Evolutionary conservation across 2,329 filamentous ascomycete genomes (phyloP).

Genomic region (Trichoderma sp.): DNA sequence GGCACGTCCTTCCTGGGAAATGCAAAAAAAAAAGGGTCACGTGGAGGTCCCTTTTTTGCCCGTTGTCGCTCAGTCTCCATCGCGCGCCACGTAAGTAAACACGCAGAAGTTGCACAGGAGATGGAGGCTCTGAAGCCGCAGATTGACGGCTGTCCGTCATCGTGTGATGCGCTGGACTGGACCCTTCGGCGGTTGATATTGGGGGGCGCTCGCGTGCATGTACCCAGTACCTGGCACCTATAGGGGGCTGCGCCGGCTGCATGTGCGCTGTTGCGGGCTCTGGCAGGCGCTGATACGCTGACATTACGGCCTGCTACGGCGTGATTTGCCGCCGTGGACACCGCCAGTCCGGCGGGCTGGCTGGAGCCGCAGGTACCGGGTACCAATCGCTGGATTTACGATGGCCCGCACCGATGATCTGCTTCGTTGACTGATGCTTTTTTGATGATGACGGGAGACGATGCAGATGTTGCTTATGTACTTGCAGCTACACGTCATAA

Average conservation of each 20-base stretch:
- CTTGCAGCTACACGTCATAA: not conserved
- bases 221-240: slow-evolving; percentile 7
- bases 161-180: slow-evolving; percentile 4
- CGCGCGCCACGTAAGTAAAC: slow-evolving; percentile 7
- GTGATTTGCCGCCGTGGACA: slow-evolving; percentile 17
- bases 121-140: slow-evolving; percentile 4
- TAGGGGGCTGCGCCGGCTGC: not conserved
- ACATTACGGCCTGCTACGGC: slow-evolving; percentile 4
- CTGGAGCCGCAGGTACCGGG: not conserved
- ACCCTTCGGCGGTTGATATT: too few relatives aligned
- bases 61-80: slow-evolving; percentile 5
- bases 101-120: not conserved
- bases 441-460: not conserved
- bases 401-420: not conserved
- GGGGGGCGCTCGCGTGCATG: not conserved
- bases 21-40: slow-evolving; percentile 15
- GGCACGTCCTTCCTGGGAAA: not conserved
- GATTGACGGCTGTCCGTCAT: not conserved
- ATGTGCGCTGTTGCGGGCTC: not conserved
- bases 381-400: not conserved
- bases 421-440: not conserved
- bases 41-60: slow-evolving; percentile 18
- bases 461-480: not conserved
- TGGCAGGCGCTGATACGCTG: slow-evolving; percentile 10
- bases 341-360: slow-evolving; percentile 9